phyloP scores from a whole-genome alignment of 192 early-diverging fungal genomes.

The Backusella psychrophila region DNA sequence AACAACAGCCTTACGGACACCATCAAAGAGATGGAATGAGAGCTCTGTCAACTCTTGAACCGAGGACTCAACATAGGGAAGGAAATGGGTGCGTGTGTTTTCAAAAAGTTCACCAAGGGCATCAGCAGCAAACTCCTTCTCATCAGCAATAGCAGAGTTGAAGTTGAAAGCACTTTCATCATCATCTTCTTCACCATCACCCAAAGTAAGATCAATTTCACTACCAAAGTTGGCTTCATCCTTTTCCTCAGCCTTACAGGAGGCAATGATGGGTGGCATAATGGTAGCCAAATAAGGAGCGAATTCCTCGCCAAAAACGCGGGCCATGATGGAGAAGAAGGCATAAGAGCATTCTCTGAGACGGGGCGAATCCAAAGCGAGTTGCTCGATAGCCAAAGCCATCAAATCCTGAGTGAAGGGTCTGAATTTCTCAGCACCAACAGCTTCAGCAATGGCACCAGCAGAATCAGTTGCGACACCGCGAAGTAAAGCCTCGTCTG shows the following conservation, averaged over 20 bases:
- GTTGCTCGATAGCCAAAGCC: conserved; percentile 74
- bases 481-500: conserved; percentile 77
- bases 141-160: conserved; percentile 82
- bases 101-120: conserved; percentile 86
- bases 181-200: conserved; percentile 45
- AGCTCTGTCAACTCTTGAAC: conserved; percentile 66
- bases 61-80: conserved; percentile 80
- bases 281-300: conserved; percentile 69
- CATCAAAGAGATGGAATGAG: conserved; percentile 76
- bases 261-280: conserved; percentile 78
- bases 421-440: conserved; percentile 78
- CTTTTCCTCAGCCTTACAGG: conserved; percentile 77
- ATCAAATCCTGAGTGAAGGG: conserved; percentile 76
- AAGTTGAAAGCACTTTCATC: conserved; percentile 62
- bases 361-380: conserved; percentile 68
- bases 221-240: conserved; percentile 32
- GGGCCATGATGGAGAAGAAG: conserved; percentile 82
- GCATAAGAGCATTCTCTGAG: conserved; percentile 84
- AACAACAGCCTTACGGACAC: conserved; percentile 76
- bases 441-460: conserved; percentile 83
- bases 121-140: conserved; percentile 91
- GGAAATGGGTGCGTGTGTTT: conserved; percentile 67
- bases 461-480: conserved; percentile 84
- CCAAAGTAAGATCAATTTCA: conserved; percentile 40
- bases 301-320: conserved; percentile 83